Conservation (phyloP, 2,329 filamentous ascomycete species). For the Arthrobotrys iridis region DNA sequence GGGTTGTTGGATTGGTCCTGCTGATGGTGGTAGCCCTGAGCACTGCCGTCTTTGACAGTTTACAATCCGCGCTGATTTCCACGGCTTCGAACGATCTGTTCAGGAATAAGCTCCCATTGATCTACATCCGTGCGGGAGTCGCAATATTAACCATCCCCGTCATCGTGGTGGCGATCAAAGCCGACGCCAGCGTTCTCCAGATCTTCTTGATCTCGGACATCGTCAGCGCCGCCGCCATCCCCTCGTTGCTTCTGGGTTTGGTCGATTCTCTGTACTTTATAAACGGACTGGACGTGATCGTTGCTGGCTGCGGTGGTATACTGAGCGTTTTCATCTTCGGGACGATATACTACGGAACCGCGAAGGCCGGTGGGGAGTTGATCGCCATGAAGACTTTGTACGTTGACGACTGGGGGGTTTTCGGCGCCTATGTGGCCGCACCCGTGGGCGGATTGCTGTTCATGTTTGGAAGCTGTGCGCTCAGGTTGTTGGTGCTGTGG, state of each 20-base stretch:
- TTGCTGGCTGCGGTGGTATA: slow-evolving; percentile 79
- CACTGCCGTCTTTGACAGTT: slow-evolving; percentile 80
- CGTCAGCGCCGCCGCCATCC: slow-evolving; percentile 78
- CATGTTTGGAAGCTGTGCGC: slow-evolving; percentile 16
- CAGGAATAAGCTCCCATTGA: slow-evolving; percentile 80
- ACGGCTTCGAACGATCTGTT: slow-evolving; percentile 85
- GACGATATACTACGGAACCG: slow-evolving; percentile 78
- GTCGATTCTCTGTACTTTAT: slow-evolving; percentile 74
- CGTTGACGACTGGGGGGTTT: slow-evolving; percentile 79
- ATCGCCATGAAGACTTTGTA: slow-evolving; percentile 78
- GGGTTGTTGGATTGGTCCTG: slow-evolving; percentile 83
- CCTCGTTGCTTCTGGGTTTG: slow-evolving; percentile 77
- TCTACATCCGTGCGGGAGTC: slow-evolving; percentile 75
- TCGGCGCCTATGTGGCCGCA: slow-evolving; percentile 65
- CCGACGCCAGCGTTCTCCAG: slow-evolving; percentile 75
- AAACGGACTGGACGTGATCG: slow-evolving; percentile 81
- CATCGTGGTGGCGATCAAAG: slow-evolving; percentile 77
- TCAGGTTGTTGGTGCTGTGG: slow-evolving; percentile 19
- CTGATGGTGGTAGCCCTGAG: slow-evolving; percentile 82
- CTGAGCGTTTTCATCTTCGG: slow-evolving; percentile 84
- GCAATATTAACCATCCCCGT: slow-evolving; percentile 78
- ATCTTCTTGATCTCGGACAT: slow-evolving; percentile 86
- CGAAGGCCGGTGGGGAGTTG: slow-evolving; percentile 71
- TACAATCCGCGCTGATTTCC: slow-evolving; percentile 86
- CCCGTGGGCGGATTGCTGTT: slow-evolving; percentile 40